Evolutionary conservation across 2,329 filamentous ascomycete species (phyloP), one percentile per base, ranked within the genome.

Genomic region (Fusarium sterilihyphosum): DNA sequence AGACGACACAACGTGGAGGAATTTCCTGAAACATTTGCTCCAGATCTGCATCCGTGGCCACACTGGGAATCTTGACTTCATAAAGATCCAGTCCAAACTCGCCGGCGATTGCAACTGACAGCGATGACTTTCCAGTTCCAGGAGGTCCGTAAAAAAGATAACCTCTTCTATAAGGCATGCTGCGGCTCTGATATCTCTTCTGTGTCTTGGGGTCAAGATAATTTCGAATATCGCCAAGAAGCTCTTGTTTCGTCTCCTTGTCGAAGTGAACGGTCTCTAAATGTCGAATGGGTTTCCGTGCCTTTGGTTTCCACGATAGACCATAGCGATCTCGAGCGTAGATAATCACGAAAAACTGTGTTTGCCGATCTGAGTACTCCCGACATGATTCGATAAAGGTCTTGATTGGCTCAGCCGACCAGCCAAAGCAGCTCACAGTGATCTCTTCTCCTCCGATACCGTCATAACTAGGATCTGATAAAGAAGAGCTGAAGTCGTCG

Each of bases 111-210:
- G 88, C 87, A 10, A 89, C 85, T 20, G 86, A 88, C 2, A 89
- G 78, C 37, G 85, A 88, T 1, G 89, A 90, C 73, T 91, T 91
- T 5, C 90, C 89, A 0, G 89, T 91, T 2, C 90, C 89, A 0
- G 89, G 89, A 0, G 90, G 90, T 0, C 91, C 91, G 66, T 92
- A 87, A 61, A 93, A 90, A 0, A 93, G 85, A 75, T 92, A 92
- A 0, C 91, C 91, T 35, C 81, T 65, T 18, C 80, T 76, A 44
- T 83, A 83, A 1, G 80, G 81, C 79, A 82, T 82, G 43, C 80
- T 79, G 38, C 92, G 87, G 38, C 88, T 88, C 17, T 90, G 87
- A 67, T 94, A 94, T 83, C 91, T 91, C 44, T 86, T 84, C 63
- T 83, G 82, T 0, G 84, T 85, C 56, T 81, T 83, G 3, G 85